phyloP scores from a whole-genome alignment of 2,329 filamentous ascomycete species.

The Ustulina deusta region DNA sequence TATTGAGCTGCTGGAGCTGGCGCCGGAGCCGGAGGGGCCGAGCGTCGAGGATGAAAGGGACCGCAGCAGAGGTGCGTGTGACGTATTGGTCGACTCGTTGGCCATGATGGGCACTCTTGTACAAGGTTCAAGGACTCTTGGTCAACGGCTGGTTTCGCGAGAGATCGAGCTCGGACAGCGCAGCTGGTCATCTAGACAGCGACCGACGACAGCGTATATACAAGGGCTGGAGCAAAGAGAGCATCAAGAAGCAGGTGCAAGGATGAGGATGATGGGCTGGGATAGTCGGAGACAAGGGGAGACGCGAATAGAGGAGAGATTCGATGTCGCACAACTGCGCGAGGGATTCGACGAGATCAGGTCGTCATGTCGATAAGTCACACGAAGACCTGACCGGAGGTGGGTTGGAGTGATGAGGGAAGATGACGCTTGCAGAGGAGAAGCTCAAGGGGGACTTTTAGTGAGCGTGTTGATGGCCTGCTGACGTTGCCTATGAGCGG shows the following conservation, averaged over 20 bases:
- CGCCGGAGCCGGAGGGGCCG: conserved; percentile 33
- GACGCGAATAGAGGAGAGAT: background rate
- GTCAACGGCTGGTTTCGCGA: conserved; percentile 10
- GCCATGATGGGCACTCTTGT: conserved; percentile 40
- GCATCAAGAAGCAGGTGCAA: background rate
- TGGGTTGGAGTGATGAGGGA: background rate
- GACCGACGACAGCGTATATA: background rate
- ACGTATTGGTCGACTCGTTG: conserved; percentile 39
- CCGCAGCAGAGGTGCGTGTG: conserved; percentile 46
- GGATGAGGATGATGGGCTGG: background rate
- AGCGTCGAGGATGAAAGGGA: conserved; percentile 49
- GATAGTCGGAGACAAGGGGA: background rate
- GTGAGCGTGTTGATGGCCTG: background rate
- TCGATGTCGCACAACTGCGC: conserved; percentile 20
- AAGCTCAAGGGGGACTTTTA: background rate
- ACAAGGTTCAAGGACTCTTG: conserved; percentile 11
- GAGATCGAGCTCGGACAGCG: background rate
- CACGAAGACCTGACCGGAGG: background rate
- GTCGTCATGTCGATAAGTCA: conserved; percentile 30
- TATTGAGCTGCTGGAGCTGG: conserved; percentile 47
- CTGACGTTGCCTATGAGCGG: conserved; percentile 26
- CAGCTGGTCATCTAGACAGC: background rate
- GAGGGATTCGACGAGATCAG: conserved; percentile 2
- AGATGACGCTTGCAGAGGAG: background rate
- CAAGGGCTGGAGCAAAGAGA: background rate